These are phyloP conservation scores for Iberis amara DNA, from an alignment of 441 rosid genomes.

Conservation along the genomic window DNA sequence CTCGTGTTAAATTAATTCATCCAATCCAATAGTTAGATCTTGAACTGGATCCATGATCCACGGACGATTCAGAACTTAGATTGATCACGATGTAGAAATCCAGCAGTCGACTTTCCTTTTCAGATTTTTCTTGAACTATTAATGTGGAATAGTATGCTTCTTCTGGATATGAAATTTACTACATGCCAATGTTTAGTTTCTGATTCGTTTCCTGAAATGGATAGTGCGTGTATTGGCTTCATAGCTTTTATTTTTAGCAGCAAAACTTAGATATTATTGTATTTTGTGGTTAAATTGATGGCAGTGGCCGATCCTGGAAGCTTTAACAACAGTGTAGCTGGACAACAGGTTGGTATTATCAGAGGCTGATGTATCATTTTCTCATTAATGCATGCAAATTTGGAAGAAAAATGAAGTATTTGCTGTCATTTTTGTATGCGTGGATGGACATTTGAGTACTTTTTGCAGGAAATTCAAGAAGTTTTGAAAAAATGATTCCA, in stretches of 20 bases:
- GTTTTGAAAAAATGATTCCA: too few relatives aligned
- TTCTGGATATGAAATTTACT: conserved; percentile 10
- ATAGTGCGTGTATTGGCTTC: background rate
- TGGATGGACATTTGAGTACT: too few relatives aligned
- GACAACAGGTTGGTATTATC: conserved; percentile 53
- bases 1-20: too few relatives aligned
- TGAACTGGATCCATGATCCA: conserved; percentile 21
- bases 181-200: background rate
- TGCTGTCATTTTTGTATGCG: too few relatives aligned
- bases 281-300: background rate
- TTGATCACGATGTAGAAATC: conserved; percentile 7
- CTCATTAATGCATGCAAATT: background rate
- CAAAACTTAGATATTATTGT: background rate
- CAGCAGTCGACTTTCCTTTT: too few relatives aligned
- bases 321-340: conserved; percentile 77
- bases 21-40: conserved; percentile 6
- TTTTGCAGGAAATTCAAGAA: too few relatives aligned
- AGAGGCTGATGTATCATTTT: background rate
- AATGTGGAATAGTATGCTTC: conserved; percentile 9
- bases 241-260: background rate
- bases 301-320: conserved; percentile 68
- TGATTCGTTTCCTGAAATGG: conserved; percentile 19
- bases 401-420: background rate
- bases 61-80: background rate
- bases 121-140: background rate